These are phyloP conservation scores for Penicillium sclerotiorum DNA, from an alignment of 2,329 filamentous ascomycete species.

Conservation along the genomic window DNA sequence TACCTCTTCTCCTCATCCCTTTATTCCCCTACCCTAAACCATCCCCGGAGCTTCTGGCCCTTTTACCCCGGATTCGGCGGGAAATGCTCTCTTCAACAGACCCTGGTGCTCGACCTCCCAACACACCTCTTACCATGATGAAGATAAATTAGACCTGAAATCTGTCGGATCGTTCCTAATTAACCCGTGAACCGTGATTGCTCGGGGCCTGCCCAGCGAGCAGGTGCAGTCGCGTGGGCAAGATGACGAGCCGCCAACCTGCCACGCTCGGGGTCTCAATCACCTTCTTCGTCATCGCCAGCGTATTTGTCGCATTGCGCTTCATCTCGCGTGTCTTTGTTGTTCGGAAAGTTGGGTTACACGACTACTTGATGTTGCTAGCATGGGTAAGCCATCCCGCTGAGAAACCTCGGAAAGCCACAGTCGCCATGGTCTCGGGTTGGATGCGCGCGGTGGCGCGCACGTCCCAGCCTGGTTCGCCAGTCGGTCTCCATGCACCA, in stretches of 20 bases:
- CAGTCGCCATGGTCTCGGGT: constrained; percentile 1
- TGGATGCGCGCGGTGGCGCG: constrained; percentile 1
- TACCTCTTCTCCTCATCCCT: not conserved
- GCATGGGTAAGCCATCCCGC: constrained; percentile 64
- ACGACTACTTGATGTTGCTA: constrained; percentile 79
- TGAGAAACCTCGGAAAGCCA: constrained; percentile 12
- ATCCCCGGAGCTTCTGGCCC: too few relatives aligned
- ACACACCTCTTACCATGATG: not conserved
- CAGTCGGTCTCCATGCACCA: not conserved
- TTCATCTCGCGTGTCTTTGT: constrained; percentile 73
- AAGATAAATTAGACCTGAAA: too few relatives aligned
- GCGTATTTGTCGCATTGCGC: constrained; percentile 73
- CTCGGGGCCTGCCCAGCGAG: too few relatives aligned
- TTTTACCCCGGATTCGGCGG: constrained; percentile 19
- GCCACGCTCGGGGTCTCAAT: constrained; percentile 48
- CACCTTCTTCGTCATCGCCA: constrained; percentile 63
- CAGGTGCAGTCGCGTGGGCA: constrained; percentile 13
- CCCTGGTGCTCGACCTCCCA: constrained; percentile 4
- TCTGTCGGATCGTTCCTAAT: too few relatives aligned
- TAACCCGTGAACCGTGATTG: too few relatives aligned
- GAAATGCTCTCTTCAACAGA: constrained; percentile 3
- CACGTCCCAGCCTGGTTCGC: not conserved
- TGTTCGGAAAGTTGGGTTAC: constrained; percentile 70
- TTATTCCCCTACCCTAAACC: not conserved
- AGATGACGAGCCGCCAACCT: constrained; percentile 39